Conservation (phyloP, 768 basidiomycete genomes). For the Amanita exitialis region DNA sequence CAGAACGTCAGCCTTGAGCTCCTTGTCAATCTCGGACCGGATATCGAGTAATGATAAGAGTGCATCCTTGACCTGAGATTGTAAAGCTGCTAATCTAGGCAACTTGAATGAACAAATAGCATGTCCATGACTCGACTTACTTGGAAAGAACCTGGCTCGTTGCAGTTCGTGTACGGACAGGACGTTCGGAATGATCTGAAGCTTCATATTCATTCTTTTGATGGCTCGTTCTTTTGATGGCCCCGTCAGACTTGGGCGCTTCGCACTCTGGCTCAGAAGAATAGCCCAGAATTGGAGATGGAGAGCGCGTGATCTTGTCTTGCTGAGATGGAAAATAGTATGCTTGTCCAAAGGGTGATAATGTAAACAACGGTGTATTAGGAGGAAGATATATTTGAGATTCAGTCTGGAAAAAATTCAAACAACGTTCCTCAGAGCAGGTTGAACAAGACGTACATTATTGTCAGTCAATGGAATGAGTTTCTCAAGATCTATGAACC, state of each 20-base stretch:
- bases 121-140: slow-evolving; percentile 28
- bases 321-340: slow-evolving; percentile 43
- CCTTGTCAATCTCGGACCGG: slow-evolving; percentile 34
- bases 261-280: slow-evolving; percentile 64
- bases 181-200: slow-evolving; percentile 6
- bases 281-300: slow-evolving; percentile 55
- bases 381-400: slow-evolving; percentile 41
- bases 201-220: background rate
- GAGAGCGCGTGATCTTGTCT: slow-evolving; percentile 24
- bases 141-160: slow-evolving; percentile 62
- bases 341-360: slow-evolving; percentile 50
- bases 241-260: slow-evolving; percentile 29
- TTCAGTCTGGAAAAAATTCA: slow-evolving; percentile 3
- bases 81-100: slow-evolving; percentile 41
- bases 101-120: background rate
- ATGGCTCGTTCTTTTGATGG: background rate
- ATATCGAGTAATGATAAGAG: slow-evolving; percentile 38
- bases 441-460: slow-evolving; percentile 37
- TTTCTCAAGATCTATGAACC: slow-evolving; percentile 52
- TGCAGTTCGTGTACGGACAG: slow-evolving; percentile 32
- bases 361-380: slow-evolving; percentile 61
- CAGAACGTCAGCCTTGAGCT: slow-evolving; percentile 30
- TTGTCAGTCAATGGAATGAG: slow-evolving; percentile 43
- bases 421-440: background rate
- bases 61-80: slow-evolving; percentile 41